Conservation (phyloP, 176 grass and related monocot species). For the Pontederia crassipes region DNA sequence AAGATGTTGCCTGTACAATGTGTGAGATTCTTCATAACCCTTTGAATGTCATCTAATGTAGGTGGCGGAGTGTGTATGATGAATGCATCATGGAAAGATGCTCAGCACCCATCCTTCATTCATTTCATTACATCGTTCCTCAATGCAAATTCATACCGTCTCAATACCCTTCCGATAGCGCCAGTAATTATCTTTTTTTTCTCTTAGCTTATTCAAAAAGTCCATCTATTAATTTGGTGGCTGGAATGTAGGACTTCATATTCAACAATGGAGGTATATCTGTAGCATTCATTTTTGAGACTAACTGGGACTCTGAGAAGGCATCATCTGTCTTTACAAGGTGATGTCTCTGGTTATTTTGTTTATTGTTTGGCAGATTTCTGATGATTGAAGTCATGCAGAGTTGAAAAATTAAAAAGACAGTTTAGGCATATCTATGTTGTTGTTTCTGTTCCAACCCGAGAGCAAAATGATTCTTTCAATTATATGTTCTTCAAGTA, state of each 20-base stretch:
- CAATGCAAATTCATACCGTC: conserved; percentile 50
- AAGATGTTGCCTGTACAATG: too few relatives aligned
- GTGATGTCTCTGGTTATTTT: conserved; percentile 19
- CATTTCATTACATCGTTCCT: conserved; percentile 52
- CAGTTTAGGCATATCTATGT: conserved; percentile 75
- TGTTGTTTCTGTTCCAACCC: conserved; percentile 40
- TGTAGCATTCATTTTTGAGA: conserved; percentile 69
- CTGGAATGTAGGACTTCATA: conserved; percentile 45
- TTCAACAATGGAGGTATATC: conserved; percentile 71
- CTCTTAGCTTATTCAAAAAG: background rate
- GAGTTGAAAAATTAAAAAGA: conserved; percentile 56
- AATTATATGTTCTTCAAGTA: conserved; percentile 65
- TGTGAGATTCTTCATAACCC: too few relatives aligned
- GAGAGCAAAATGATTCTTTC: conserved; percentile 69
- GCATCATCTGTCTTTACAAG: conserved; percentile 41
- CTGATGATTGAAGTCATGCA: conserved; percentile 20
- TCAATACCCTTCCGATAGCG: conserved; percentile 51
- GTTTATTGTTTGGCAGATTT: background rate
- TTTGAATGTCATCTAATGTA: conserved; percentile 6
- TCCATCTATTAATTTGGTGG: background rate
- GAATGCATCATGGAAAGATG: conserved; percentile 67
- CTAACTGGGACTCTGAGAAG: conserved; percentile 42
- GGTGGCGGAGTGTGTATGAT: conserved; percentile 65
- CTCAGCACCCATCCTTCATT: conserved; percentile 45
- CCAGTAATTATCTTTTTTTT: conserved; percentile 30